Evolutionary conservation across 2,329 filamentous ascomycete genomes (phyloP), one percentile per base, ranked within the genome.

Genomic region (Ceratocystis cubensis): DNA sequence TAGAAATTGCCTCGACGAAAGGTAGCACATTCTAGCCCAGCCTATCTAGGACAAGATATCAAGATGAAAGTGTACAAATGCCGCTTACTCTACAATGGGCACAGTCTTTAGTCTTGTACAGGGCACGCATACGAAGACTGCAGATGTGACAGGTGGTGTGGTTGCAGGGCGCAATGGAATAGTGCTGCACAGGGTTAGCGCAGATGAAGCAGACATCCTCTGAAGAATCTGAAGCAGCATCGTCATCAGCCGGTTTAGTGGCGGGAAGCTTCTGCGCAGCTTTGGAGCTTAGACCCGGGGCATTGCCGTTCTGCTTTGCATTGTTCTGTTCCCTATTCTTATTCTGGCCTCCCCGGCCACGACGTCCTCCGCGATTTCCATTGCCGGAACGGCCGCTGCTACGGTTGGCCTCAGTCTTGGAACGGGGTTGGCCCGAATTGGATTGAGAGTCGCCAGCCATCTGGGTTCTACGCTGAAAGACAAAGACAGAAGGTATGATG

Each of bases 131-230:
- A 68, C 94, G 84, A 71, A 99, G 78, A 8, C 91, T 88, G 75
- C 94, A 99, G 70, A 97, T 96, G 77, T 99, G 94, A 74, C 94
- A 99, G 62, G 93, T 96, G 67, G 89, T 84, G 77, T 99, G 94
- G 75, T 96, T 97, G 77, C 94, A 99, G 22, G 94, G 93, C 41
- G 92, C 86, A 70, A 99, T 85, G 8, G 92, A 88, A 71, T 90
- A 86, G 78, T 97, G 91, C 62, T 88, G 85, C 61, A 99, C 87
- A 1, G 87, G 84, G 70, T 92, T 96, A 66, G 94, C 93, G 76
- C 94, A 99, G 73, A 99, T 99, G 77, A 97, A 97, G 83, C 94
- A 99, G 69, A 96, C 83, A 69, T 96, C 91, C 30, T 81, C 87
- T 22, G 66, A 67, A 5, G 66, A 62, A 45, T 68, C 61, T 5